Base-by-base conservation (phyloP, 345 rosid species). In the Mercurialis annua region DNA sequence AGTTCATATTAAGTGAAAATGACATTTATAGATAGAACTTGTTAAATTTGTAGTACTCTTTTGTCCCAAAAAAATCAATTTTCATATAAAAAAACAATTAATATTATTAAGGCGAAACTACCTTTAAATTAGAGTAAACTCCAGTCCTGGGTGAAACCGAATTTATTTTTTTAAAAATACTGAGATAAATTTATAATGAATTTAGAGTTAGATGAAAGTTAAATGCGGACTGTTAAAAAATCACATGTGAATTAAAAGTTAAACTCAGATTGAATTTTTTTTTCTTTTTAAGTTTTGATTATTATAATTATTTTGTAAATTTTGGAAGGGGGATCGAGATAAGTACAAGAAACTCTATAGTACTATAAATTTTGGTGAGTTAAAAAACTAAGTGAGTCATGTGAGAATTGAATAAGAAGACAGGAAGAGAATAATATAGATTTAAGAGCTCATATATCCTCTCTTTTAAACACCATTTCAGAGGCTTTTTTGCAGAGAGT, bases 341-440 rank as follows among this genome's bases (percentile, higher is more conserved):
- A 80, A 80, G 50, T 64, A 52, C 69, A 50, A 16, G 40, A 52
- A 20, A 64, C 50, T 70, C n/a, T 63, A 59, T 68, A 66, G n/a
- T n/a, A n/a, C n/a, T n/a, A 59, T 67, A 66, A 73, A 57, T 67
- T 61, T 58, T 57, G 53, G 23, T 61, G 75, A 44, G 72, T n/a
- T n/a, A 62, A 72, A 78, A 47, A 70, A 75, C 67, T 68, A 75
- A 65, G 73, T 75, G 24, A 73, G 77, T 75, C 84, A 80, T 76
- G 82, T 71, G 81, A 61, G 77, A 72, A n/a, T n/a, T n/a, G n/a
- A n/a, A n/a, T n/a, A n/a, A 69, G 71, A 66, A 63, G 73, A 68
- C 68, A 71, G 74, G 42, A n/a, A 72, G 68, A 72, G 68, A 81
- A 65, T 67, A 76, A 71, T 76, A 60, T 60, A 54, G 76, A 76